Evolutionary conservation across 306 rosid genomes (phyloP).

Genomic region (Inga oerstediana): DNA sequence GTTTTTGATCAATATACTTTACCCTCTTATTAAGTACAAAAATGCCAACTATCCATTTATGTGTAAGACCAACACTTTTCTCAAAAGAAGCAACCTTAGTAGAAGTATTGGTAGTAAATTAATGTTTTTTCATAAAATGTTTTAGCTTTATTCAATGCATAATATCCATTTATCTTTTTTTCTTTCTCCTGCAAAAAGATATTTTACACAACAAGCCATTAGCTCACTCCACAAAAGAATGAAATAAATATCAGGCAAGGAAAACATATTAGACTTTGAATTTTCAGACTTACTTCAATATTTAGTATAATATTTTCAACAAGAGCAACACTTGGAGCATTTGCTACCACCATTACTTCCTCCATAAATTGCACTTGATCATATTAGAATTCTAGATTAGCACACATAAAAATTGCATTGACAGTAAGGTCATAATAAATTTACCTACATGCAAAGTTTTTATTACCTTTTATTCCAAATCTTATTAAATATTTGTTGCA

Average conservation of each 20-base stretch:
- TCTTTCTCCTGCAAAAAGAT: too few species aligned
- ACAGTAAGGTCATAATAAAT: not conserved
- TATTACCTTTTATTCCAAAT: not conserved
- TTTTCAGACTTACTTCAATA: not conserved
- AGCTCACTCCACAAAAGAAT: too few species aligned
- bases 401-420: constrained; percentile 3
- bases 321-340: constrained; percentile 42
- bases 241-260: too few species aligned
- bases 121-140: constrained; percentile 74
- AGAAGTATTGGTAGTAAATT: constrained; percentile 59
- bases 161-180: constrained; percentile 37
- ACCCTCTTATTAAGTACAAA: constrained; percentile 69
- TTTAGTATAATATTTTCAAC: constrained; percentile 41
- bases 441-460: constrained; percentile 36
- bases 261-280: too few species aligned
- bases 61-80: constrained; percentile 58
- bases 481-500: not conserved
- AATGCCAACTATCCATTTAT: constrained; percentile 61
- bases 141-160: constrained; percentile 72
- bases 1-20: constrained; percentile 62
- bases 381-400: constrained; percentile 1
- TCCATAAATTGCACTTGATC: constrained; percentile 38
- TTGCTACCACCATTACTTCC: constrained; percentile 55
- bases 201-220: too few species aligned
- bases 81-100: constrained; percentile 66